These are phyloP conservation scores for Penicillium capsulatum DNA, from an alignment of 2,329 filamentous ascomycete species.

Conservation along the genomic window DNA sequence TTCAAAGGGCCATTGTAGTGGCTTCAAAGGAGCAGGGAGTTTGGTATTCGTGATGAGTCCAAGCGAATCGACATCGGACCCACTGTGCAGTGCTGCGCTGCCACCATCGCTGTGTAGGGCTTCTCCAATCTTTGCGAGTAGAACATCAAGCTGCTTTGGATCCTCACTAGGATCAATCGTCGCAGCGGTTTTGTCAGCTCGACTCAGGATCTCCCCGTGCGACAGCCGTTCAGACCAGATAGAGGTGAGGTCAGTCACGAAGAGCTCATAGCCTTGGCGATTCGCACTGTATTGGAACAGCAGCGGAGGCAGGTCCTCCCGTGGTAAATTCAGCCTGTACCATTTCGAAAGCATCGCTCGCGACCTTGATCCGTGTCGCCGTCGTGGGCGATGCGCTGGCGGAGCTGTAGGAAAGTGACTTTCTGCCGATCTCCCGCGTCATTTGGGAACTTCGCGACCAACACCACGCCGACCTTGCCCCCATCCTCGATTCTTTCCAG, in stretches of 20 bases:
- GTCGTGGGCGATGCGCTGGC: background rate
- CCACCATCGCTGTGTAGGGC: slow-evolving; percentile 41
- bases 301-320: slow-evolving; percentile 32
- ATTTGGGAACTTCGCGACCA: slow-evolving; percentile 5
- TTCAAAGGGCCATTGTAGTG: slow-evolving; percentile 51
- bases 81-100: slow-evolving; percentile 29
- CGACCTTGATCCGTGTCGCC: background rate
- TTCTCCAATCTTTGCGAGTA: slow-evolving; percentile 53
- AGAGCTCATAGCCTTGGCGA: slow-evolving; percentile 47
- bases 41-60: slow-evolving; percentile 46
- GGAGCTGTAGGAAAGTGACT: background rate
- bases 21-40: slow-evolving; percentile 52
- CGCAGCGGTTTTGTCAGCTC: slow-evolving; percentile 48
- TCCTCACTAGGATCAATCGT: slow-evolving; percentile 60
- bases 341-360: slow-evolving; percentile 33
- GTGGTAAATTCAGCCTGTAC: slow-evolving; percentile 31
- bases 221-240: slow-evolving; percentile 54
- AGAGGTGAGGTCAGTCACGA: slow-evolving; percentile 55
- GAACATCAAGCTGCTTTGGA: slow-evolving; percentile 51
- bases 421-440: slow-evolving; percentile 5
- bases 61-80: slow-evolving; percentile 35
- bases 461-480: background rate
- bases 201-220: slow-evolving; percentile 44
- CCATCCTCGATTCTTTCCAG: background rate
- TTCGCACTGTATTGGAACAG: slow-evolving; percentile 37